Percentiles rank a stretch among this genome's conserved stretches.
phyloP scores from a whole-genome alignment of 805 yeast genomes.

The Spathaspora hagerdaliae region DNA sequence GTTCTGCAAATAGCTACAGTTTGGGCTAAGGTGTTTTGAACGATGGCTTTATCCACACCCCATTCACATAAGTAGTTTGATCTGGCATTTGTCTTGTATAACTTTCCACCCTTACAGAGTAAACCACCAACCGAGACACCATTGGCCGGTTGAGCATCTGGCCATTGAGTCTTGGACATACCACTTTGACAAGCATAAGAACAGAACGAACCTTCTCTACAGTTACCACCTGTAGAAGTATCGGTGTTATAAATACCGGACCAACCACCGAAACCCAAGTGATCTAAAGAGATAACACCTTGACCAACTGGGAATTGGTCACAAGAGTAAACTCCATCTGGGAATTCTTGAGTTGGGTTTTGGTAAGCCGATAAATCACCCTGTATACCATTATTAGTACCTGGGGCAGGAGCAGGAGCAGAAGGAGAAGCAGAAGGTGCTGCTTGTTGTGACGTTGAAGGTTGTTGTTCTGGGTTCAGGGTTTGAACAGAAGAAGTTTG shows the following conservation, averaged over 20 bases:
- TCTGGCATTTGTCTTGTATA: slow-evolving; percentile 56
- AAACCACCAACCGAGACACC: slow-evolving; percentile 76
- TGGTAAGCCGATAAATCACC: slow-evolving; percentile 53
- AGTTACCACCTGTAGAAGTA: slow-evolving; percentile 35
- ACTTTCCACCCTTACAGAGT: slow-evolving; percentile 55
- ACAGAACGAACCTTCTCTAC: slow-evolving; percentile 68
- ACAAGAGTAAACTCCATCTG: slow-evolving; percentile 71
- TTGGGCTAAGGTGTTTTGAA: slow-evolving; percentile 46
- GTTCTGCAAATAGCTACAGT: slow-evolving; percentile 70
- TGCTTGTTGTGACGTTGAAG: slow-evolving; percentile 13
- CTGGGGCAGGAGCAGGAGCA: slow-evolving; percentile 14
- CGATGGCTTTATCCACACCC: slow-evolving; percentile 55
- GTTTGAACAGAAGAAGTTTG: too few species aligned
- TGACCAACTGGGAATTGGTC: slow-evolving; percentile 69
- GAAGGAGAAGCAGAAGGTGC: slow-evolving; percentile 18
- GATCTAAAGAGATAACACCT: slow-evolving; percentile 57
- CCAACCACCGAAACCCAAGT: slow-evolving; percentile 40
- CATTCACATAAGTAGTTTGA: slow-evolving; percentile 58
- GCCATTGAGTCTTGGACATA: slow-evolving; percentile 82
- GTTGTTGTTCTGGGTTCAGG: slow-evolving; percentile 14
- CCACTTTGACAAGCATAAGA: slow-evolving; percentile 78
- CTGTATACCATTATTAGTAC: slow-evolving; percentile 13
- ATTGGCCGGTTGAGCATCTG: slow-evolving; percentile 57
- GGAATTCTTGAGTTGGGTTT: slow-evolving; percentile 50
- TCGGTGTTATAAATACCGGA: slow-evolving; percentile 46